Base-by-base conservation (phyloP, 164 flowering plant species). In the Sextonia rubra region DNA sequence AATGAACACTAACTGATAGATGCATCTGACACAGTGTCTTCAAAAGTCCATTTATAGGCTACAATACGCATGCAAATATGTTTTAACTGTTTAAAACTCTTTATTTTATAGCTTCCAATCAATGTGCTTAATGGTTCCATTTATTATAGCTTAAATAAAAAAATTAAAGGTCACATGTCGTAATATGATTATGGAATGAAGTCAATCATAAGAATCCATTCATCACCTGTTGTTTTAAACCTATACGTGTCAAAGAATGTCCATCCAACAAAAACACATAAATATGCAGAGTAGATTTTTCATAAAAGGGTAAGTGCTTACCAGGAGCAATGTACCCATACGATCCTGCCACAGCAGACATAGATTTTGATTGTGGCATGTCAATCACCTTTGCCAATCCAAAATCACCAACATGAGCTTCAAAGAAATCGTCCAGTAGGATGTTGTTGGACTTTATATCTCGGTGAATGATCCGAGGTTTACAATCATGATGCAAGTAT, bases 271-370 rank as follows among this genome's bases (percentile, higher is more conserved):
- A 18, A 12, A 27, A 17, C 0, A 47, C 37, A 52, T 30, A 56
- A 37, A 29, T 30, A 18, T 4, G 24, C n/a, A 63, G 1, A 32
- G 47, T 2, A 60, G 29, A 44, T 25, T 58, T 3, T 22, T 22
- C 64, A 17, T 12, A 24, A 24, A 22, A 27, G 26, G 20, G 20
- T 27, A 8, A 9, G 55, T 47, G 66, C 91, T 74, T 83, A 96
- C 99, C 99, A 62, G 99, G 99, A 64, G 99, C 98, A 73, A 96
- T 96, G 77, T 96, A 96, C 1, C 99, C 99, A 75, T 92, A 96
- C n/a, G 99, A 92, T 55, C 99, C 99, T 69, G 98, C 99, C 76
- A 96, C 91, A 29, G 97, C 97, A 52, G 97, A 92, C 90, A 96
- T 82, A 29, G 97, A 87, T 80, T 92, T 96, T 23, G 97, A 92